Evolutionary conservation across 768 basidiomycete species (phyloP).

Genomic region (Boletus reticuloceps): DNA sequence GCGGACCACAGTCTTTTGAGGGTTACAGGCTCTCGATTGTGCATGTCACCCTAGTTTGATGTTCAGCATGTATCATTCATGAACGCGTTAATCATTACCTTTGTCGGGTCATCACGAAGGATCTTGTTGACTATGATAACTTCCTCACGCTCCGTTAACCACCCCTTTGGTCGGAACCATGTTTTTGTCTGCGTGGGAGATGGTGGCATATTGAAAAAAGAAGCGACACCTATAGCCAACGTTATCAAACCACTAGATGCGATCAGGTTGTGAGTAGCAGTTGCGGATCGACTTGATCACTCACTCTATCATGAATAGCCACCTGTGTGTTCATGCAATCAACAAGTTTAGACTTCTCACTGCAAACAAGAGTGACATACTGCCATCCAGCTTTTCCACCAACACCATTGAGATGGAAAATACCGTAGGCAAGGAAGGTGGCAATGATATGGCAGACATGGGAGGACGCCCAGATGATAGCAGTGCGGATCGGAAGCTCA

Average conservation of each 20-base stretch:
- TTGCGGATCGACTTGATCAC: neutral
- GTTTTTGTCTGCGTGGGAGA: constrained; percentile 58
- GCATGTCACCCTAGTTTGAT: constrained; percentile 46
- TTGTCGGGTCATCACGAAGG: constrained; percentile 62
- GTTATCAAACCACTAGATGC: constrained; percentile 36
- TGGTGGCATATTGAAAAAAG: constrained; percentile 60
- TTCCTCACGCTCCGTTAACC: constrained; percentile 64
- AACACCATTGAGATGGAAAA: constrained; percentile 34
- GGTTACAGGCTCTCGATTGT: constrained; percentile 62
- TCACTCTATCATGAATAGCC: constrained; percentile 36
- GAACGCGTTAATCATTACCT: constrained; percentile 28
- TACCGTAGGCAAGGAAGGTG: constrained; percentile 65
- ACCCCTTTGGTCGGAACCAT: constrained; percentile 58
- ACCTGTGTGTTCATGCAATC: constrained; percentile 25
- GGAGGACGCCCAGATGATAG: constrained; percentile 66
- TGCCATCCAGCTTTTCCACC: constrained; percentile 14
- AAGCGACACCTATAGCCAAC: constrained; percentile 47
- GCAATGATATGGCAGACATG: constrained; percentile 53
- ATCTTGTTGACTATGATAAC: constrained; percentile 57
- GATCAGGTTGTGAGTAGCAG: neutral
- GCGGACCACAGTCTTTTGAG: constrained; percentile 50
- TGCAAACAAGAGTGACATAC: constrained; percentile 5
- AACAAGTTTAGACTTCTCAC: neutral
- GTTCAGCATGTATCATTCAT: neutral
- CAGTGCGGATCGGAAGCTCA: constrained; percentile 53